Conservation (phyloP, 805 yeast genomes). For the Yamadazyma laniorum region DNA sequence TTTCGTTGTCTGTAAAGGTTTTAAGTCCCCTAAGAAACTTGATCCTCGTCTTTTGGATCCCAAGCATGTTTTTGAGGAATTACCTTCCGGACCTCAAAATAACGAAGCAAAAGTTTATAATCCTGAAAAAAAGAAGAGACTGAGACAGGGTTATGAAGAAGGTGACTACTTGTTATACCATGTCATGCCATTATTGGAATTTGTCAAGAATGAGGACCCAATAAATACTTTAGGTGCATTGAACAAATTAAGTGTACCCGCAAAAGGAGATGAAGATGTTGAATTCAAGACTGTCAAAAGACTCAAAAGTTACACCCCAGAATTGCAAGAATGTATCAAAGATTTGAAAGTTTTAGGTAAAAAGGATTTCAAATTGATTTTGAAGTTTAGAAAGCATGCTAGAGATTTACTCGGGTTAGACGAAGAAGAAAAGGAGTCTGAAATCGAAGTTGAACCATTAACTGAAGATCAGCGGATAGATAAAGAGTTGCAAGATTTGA, state of each 20-base stretch:
- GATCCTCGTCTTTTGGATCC: constrained; percentile 94
- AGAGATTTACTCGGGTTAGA: constrained; percentile 73
- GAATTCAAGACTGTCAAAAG: constrained; percentile 64
- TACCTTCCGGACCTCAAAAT: constrained; percentile 65
- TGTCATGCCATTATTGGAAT: constrained; percentile 71
- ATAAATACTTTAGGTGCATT: constrained; percentile 76
- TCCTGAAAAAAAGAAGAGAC: constrained; percentile 87
- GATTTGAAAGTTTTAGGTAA: constrained; percentile 93
- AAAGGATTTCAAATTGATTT: constrained; percentile 82
- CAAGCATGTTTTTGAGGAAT: constrained; percentile 89
- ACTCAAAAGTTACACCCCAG: constrained; percentile 74
- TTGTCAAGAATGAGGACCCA: constrained; percentile 79
- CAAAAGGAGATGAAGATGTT: constrained; percentile 51
- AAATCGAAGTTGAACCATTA: constrained; percentile 65
- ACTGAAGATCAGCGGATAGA: constrained; percentile 90
- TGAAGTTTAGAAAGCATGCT: constrained; percentile 87
- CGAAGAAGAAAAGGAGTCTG: constrained; percentile 48
- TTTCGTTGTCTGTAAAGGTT: constrained; percentile 93
- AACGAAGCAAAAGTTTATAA: constrained; percentile 91
- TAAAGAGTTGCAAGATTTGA: constrained; percentile 72
- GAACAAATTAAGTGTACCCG: constrained; percentile 61
- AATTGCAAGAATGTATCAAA: constrained; percentile 76
- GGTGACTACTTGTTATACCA: constrained; percentile 78
- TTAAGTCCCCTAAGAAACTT: constrained; percentile 91
- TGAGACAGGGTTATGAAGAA: constrained; percentile 96